Evolutionary conservation across 345 rosid species (phyloP), one percentile per base, ranked within the genome.

Genomic region (Populus euphratica): DNA sequence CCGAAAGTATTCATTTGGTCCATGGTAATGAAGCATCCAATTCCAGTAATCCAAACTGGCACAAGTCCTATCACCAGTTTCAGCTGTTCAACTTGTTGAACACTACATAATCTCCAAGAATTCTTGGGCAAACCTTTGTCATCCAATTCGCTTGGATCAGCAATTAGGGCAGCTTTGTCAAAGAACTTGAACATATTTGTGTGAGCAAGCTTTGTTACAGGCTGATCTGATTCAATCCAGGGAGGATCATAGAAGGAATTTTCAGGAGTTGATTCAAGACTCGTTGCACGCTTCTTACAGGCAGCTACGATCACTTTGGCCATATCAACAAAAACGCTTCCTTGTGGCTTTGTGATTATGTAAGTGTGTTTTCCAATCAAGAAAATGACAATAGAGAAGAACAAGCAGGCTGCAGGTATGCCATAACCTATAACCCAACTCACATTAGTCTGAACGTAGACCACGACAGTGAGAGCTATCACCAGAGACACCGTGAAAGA

Each of bases 1-100:
- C 97, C 96, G 64, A 90, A 86, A n/a, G 90, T 84, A 78, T 56
- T 86, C 73, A 86, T 87, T 75, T 91, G 96, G 50, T 93, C 96
- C 77, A 87, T 90, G 8, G 88, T 63, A 31, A 93, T 78, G 81
- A 88, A 93, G 78, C 91, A 90, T 2, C 80, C 86, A 25, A 91
- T 87, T 56, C 94, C 94, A 0, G 97, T 63, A 9, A 83, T 47
- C 94, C 91, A 89, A 75, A 89, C 91, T 0, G 97, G 94, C 69
- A 81, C 76, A 52, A 88, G 63, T 5, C 77, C 87, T 20, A 90
- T 25, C 39, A 91, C 72, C 29, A 87, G 86, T 72, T 91, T 91
- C 65, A 91, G 71, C 47, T 86, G 85, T 69, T 91, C 93, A 33
- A 93, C 94, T 67, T 89, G 89, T 6, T 89, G 92, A 12, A 91